Percentiles rank a stretch among this genome's conserved stretches.
phyloP scores from a whole-genome alignment of 2,329 filamentous ascomycete genomes.

The Apiospora pterosperma region DNA sequence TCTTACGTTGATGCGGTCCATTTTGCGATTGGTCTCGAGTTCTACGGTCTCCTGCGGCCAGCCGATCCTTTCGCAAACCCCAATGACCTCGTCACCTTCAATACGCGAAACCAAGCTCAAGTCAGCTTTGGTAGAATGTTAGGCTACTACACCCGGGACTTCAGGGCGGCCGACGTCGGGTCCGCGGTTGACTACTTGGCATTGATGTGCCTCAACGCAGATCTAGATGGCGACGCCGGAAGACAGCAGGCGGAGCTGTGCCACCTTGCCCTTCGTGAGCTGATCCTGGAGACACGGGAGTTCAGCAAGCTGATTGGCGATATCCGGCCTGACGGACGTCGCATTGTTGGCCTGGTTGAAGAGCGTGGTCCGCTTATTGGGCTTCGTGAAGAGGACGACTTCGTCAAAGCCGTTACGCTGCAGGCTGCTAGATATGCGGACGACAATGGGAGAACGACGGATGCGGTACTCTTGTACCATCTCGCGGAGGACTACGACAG shows the following conservation, averaged over 20 bases:
- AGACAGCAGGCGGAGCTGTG: conserved; percentile 77
- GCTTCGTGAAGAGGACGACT: conserved; percentile 74
- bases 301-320: conserved; percentile 94
- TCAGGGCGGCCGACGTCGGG: conserved; percentile 84
- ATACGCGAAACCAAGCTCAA: conserved; percentile 68
- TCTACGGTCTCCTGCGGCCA: conserved; percentile 85
- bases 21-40: conserved; percentile 85
- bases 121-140: conserved; percentile 94
- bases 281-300: conserved; percentile 94
- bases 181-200: conserved; percentile 92
- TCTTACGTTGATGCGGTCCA: conserved; percentile 92
- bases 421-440: conserved; percentile 91
- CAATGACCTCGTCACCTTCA: conserved; percentile 66
- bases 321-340: conserved; percentile 78
- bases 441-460: conserved; percentile 87
- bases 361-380: conserved; percentile 79
- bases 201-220: conserved; percentile 87
- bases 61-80: conserved; percentile 74
- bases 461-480: conserved; percentile 92
- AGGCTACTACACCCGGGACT: conserved; percentile 93
- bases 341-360: conserved; percentile 85
- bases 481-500: conserved; percentile 93
- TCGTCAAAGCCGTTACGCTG: conserved; percentile 86
- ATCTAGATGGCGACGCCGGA: conserved; percentile 71
- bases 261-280: conserved; percentile 87